A percentile compares a stretch with the other conserved stretches of the same genome.
Evolutionary conservation across 2,329 filamentous ascomycete genomes (phyloP).

Genomic region (Fusarium sororula): DNA sequence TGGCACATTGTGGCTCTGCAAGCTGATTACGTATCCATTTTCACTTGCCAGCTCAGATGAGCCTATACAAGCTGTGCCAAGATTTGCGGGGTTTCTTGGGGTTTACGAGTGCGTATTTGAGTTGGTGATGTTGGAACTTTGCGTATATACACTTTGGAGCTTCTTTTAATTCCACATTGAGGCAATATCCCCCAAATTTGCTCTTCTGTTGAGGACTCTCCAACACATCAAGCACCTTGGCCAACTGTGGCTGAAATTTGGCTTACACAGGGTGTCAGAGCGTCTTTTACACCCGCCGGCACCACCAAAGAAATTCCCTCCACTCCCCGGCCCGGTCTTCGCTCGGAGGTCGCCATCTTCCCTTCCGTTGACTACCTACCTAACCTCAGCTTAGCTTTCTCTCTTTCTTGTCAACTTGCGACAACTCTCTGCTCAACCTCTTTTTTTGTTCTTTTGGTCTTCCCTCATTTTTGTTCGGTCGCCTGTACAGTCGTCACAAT

Average conservation of each 20-base stretch:
- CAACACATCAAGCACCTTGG: not conserved
- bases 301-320: constrained; percentile 44
- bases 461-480: not conserved
- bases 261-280: constrained; percentile 5
- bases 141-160: not conserved
- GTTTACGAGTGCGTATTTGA: not conserved
- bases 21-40: constrained; percentile 38
- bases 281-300: constrained; percentile 8
- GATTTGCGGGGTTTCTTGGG: constrained; percentile 26
- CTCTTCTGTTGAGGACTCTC: not conserved
- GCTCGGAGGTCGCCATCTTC: constrained; percentile 40
- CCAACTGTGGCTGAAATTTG: constrained; percentile 22
- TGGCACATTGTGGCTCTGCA: constrained; percentile 31
- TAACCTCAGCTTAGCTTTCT: not conserved
- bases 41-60: constrained; percentile 25
- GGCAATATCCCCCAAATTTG: not conserved
- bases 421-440: constrained; percentile 23
- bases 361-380: constrained; percentile 6
- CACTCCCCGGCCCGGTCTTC: constrained; percentile 42
- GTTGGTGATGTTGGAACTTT: not conserved
- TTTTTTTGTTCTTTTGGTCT: constrained; percentile 7
- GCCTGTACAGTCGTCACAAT: constrained; percentile 31
- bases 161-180: not conserved
- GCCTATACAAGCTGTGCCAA: constrained; percentile 23
- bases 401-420: constrained; percentile 12